Evolutionary conservation across 768 basidiomycete genomes (phyloP).

Genomic region (Tephrocybe sp.): DNA sequence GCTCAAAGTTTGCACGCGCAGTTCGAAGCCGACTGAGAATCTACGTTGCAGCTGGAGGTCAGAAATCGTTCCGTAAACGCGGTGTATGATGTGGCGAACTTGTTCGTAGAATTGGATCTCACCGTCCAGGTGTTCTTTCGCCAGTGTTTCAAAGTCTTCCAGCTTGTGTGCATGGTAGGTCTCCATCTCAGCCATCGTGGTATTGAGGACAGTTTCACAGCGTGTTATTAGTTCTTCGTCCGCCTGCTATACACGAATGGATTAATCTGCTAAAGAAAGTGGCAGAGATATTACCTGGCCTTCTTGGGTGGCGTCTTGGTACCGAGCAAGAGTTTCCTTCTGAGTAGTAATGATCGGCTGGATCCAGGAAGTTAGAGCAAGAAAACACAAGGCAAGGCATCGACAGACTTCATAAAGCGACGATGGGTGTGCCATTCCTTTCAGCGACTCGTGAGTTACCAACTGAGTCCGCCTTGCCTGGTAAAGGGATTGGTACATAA

Average conservation of each 20-base stretch:
- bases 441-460: conserved; percentile 72
- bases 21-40: conserved; percentile 56
- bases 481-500: not conserved
- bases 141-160: conserved; percentile 62
- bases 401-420: conserved; percentile 68
- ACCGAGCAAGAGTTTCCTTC: conserved; percentile 63
- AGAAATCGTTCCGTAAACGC: not conserved
- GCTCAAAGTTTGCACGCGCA: conserved; percentile 56
- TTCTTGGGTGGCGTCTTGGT: conserved; percentile 48
- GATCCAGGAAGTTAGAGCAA: not conserved
- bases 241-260: conserved; percentile 32
- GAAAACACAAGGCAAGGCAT: not conserved
- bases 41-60: conserved; percentile 27
- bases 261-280: not conserved
- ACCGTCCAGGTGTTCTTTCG: conserved; percentile 72
- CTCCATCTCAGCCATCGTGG: conserved; percentile 87
- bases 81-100: conserved; percentile 27
- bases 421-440: conserved; percentile 75
- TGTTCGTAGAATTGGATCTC: conserved; percentile 79
- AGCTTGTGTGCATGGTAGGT: conserved; percentile 72
- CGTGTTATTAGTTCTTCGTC: conserved; percentile 68
- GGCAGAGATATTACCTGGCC: conserved; percentile 30
- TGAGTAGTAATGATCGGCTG: conserved; percentile 79
- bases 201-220: conserved; percentile 87
- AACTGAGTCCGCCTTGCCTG: conserved; percentile 77